A percentile compares a stretch with the other conserved stretches of the same genome.
Evolutionary conservation across 2,329 filamentous ascomycete genomes (phyloP).

Genomic region (Trichoderma sp.): DNA sequence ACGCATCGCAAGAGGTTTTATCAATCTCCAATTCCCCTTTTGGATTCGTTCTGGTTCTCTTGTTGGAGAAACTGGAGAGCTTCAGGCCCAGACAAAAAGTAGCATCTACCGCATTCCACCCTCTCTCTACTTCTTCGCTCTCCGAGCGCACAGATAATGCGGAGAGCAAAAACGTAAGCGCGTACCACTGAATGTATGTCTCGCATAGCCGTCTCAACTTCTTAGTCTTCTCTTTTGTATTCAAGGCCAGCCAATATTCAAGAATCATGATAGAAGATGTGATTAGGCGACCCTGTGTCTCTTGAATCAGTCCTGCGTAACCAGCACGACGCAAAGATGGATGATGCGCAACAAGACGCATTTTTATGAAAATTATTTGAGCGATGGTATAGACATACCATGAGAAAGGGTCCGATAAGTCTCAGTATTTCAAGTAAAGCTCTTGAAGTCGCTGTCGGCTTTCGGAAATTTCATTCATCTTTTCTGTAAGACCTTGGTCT

Average conservation of each 20-base stretch:
- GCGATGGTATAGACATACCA: not conserved
- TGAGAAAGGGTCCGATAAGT: not conserved
- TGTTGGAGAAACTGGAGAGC: not conserved
- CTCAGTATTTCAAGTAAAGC: not conserved
- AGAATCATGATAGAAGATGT: not conserved
- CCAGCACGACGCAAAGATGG: not conserved
- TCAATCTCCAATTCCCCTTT: not conserved
- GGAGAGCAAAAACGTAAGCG: not conserved
- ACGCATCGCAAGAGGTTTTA: not conserved
- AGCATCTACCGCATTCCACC: not conserved
- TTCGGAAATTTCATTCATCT: not conserved
- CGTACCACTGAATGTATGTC: not conserved
- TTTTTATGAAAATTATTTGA: not conserved
- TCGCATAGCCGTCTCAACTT: not conserved
- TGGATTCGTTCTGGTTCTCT: not conserved
- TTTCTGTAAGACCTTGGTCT: not conserved
- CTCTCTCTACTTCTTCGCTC: not conserved
- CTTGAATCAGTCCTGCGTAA: not conserved
- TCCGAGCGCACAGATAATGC: not conserved
- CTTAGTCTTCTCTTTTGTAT: not conserved
- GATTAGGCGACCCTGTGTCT: not conserved
- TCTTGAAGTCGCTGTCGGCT: not conserved
- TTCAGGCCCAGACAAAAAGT: not conserved
- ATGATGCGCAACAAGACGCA: slow-evolving; percentile 2
- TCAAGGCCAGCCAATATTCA: not conserved